Evolutionary conservation across 1,284 basidiomycete species (phyloP).

Genomic region (Boletus smithii): DNA sequence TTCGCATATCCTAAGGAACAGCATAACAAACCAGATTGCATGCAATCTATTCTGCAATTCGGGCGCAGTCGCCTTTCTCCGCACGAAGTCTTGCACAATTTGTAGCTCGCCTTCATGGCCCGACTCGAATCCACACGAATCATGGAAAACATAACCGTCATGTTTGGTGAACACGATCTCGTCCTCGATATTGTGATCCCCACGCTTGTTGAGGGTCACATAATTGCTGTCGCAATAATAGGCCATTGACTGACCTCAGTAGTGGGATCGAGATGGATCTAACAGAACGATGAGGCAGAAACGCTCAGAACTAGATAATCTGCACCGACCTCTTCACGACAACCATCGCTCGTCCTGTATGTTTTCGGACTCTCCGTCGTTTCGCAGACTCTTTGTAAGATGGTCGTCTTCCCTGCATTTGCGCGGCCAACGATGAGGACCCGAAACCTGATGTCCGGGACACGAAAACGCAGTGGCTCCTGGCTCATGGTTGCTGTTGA

Average conservation of each 20-base stretch:
- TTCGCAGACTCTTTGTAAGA: conserved; percentile 7
- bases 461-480: no score
- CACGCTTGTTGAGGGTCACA: neutral
- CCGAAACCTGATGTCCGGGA: neutral
- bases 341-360: neutral
- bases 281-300: neutral
- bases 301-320: neutral
- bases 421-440: conserved; percentile 6
- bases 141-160: conserved; percentile 5
- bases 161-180: conserved; percentile 3
- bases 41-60: conserved; percentile 2
- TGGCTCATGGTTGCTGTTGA: no score
- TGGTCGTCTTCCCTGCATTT: conserved; percentile 9
- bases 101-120: neutral
- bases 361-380: conserved; percentile 6
- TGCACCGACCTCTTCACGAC: conserved; percentile 2
- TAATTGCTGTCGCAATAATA: neutral
- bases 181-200: conserved; percentile 3
- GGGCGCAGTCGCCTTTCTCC: neutral
- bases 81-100: conserved; percentile 3
- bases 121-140: conserved; percentile 4
- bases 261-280: neutral
- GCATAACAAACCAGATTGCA: conserved; percentile 3
- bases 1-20: neutral
- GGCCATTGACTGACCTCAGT: neutral